Conservation (phyloP, 2,329 filamentous ascomycete species). For the Phialophora tarda region DNA sequence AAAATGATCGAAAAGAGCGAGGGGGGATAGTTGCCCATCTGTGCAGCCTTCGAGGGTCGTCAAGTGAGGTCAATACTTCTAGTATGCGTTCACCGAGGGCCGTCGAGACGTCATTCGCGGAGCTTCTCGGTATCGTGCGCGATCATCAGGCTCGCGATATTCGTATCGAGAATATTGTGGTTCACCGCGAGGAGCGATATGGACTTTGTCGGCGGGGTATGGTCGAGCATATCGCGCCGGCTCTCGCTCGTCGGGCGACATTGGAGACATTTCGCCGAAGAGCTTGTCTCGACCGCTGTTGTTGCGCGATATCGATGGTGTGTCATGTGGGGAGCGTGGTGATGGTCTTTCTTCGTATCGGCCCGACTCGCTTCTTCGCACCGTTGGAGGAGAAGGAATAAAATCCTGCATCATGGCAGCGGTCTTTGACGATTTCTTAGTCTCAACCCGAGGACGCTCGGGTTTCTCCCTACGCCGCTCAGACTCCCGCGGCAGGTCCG, state of each 20-base stretch:
- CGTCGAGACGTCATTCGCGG: conserved; percentile 27
- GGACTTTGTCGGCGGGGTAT: conserved; percentile 30
- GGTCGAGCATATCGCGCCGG: conserved; percentile 26
- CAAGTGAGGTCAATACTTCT: conserved; percentile 2
- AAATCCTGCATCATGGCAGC: conserved; percentile 30
- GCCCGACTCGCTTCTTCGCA: conserved; percentile 31
- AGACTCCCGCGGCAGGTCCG: conserved; percentile 27
- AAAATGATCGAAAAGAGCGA: conserved; percentile 12
- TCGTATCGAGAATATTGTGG: conserved; percentile 29
- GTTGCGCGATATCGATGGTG: conserved; percentile 30
- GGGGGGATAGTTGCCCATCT: background rate
- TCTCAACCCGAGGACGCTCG: conserved; percentile 31
- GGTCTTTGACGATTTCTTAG: conserved; percentile 31
- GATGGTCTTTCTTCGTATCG: conserved; percentile 29
- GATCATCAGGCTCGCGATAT: conserved; percentile 26
- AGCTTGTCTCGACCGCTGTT: conserved; percentile 35
- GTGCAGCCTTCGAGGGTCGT: background rate
- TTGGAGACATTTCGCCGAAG: conserved; percentile 27
- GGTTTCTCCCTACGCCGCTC: conserved; percentile 33
- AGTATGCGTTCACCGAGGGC: conserved; percentile 33
- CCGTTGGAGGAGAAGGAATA: conserved; percentile 15
- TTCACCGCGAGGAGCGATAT: conserved; percentile 29
- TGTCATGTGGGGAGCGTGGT: conserved; percentile 33
- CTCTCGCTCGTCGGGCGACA: conserved; percentile 33
- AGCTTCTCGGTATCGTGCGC: conserved; percentile 27